Evolutionary conservation across 805 yeast species (phyloP), one percentile per base, ranked within the genome.

Genomic region (Wickerhamomyces sydowiorum): DNA sequence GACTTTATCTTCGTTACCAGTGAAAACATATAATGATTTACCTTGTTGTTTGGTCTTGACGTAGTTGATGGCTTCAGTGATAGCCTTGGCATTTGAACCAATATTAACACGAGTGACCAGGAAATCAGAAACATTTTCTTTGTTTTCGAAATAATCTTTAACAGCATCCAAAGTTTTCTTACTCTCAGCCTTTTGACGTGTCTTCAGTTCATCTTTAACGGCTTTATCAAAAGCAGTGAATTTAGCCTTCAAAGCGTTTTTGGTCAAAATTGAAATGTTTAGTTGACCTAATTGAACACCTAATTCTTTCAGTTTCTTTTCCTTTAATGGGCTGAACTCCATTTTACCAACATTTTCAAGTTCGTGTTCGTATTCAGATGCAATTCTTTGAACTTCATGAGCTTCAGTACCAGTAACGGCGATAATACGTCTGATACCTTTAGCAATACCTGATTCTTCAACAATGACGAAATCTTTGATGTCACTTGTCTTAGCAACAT

Each of bases 401-500:
- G 99, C 98, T 50, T 81, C 95, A 40, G 78, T 71, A 37, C 98
- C 98, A 15, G 97, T 86, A 40, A 93, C 96, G 22, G 96, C 98
- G 44, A 93, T 96, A 62, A 93, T 86, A 75, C 99, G 87, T 70
- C 99, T 82, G 49, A 89, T 88, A 67, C 99, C 99, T 71, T 93
- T 93, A 47, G 99, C 98, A 64, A 93, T 93, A 67, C 99, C 98
- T 50, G 87, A 78, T 68, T 93, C 99, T 72, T 93, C 99, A 48
- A 84, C 71, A 41, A 93, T 76, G 28, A 93, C 86, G 50, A 93
- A 77, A 52, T 86, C 91, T 64, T 89, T 89, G 62, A 93, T 93
- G 46, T 91, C 98, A 47, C 91, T 85, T 17, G 98, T 91, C 66
- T 85, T 83, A 38, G 78, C 74, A 51, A 93, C 96, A 59, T 93